Evolutionary conservation across 2,329 filamentous ascomycete genomes (phyloP), one percentile per base, ranked within the genome.

Genomic region (Leptographium lundbergii): DNA sequence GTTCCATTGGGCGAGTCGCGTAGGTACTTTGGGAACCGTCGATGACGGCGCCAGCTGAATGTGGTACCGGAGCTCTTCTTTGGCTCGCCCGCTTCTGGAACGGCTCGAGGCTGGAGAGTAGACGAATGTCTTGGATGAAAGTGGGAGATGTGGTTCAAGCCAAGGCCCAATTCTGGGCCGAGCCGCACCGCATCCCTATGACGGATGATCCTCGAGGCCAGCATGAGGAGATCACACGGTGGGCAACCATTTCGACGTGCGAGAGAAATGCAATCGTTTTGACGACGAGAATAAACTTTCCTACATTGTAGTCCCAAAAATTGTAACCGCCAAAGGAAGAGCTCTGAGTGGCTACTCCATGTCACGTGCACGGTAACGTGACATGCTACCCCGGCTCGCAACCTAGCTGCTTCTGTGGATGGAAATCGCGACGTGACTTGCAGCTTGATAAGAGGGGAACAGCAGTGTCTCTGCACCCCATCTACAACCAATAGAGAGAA

Each of bases 241-340:
- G 54, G 57, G 58, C 60, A 56, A 62, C 60, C 67, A 69, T 69
- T 51, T 56, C 66, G 64, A 61, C 57, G 39, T 17, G 47, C 34
- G 19, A 14, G 19, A 48, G 11, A 34, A 32, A 13, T 42, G 32
- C 45, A 27, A 11, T 25, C 1, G 32, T 14, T n/a, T 19, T 13
- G 48, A 25, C 48, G 13, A 10, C 24, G 48, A 17, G 24, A 51
- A 4, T 10, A 3, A 36, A 24, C 19, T 36, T 13, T 36, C 9
- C n/a, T 47, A 6, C 4, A 17, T 42, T 42, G 9, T 9, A 25
- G 32, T 13, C 34, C 6, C n/a, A 27, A 54, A 54, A 47, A 54
- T 34, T 48, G 56, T 51, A 57, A 56, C 52, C n/a, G 34, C 19
- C 25, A 25, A 48, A 59, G 54, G 54, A 27, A 53, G 24, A 47